phyloP scores from a whole-genome alignment of 202 grass and related monocot genomes.

The Carex sylvatica region DNA sequence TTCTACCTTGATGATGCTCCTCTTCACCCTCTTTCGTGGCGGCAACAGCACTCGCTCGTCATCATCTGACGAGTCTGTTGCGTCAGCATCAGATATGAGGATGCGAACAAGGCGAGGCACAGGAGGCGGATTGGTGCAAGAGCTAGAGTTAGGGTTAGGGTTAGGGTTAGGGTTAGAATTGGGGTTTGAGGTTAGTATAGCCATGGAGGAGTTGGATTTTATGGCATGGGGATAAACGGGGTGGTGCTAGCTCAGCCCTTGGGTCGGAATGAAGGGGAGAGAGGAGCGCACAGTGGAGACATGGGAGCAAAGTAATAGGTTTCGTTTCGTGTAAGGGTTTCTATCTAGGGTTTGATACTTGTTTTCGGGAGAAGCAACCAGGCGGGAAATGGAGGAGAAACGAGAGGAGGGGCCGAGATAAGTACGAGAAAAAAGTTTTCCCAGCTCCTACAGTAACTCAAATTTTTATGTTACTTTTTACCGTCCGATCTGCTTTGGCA shows the following conservation, averaged over 20 bases:
- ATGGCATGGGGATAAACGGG: neutral
- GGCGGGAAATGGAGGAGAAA: conserved; percentile 40
- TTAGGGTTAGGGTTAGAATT: conserved; percentile 58
- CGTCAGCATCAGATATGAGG: conserved; percentile 60
- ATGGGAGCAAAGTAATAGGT: neutral
- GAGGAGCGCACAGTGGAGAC: neutral
- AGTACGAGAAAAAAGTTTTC: neutral
- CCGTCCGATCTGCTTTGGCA: too few relatives aligned
- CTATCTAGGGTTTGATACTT: conserved; percentile 12
- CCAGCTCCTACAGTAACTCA: too few relatives aligned
- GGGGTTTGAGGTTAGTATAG: conserved; percentile 29
- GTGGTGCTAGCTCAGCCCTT: neutral
- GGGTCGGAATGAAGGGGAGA: neutral
- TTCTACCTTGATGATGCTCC: conserved; percentile 24
- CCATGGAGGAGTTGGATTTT: neutral
- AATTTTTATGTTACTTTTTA: too few relatives aligned
- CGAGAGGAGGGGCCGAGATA: neutral
- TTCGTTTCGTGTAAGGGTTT: neutral
- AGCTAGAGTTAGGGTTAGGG: conserved; percentile 65
- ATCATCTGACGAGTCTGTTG: conserved; percentile 63
- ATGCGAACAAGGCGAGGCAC: conserved; percentile 58
- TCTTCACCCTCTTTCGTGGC: conserved; percentile 16
- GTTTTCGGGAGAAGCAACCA: conserved; percentile 26
- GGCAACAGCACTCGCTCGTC: conserved; percentile 28
- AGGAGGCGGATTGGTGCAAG: conserved; percentile 14